Percentiles rank a stretch among this genome's conserved stretches.
Conservation (phyloP, 2,329 filamentous ascomycete species). For the Penicillium sp. region DNA sequence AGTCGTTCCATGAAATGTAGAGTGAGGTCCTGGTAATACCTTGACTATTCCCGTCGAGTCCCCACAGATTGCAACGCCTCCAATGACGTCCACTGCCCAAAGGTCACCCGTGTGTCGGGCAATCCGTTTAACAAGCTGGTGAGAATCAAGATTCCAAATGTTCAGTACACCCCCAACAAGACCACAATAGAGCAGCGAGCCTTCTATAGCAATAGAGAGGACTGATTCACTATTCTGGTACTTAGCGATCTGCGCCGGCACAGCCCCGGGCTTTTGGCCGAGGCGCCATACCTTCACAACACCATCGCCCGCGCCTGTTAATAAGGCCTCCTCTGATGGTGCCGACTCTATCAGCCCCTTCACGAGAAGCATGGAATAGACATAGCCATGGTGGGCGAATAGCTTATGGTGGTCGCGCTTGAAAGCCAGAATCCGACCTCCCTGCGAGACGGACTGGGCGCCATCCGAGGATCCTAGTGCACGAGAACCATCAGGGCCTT, state of each 20-base stretch:
- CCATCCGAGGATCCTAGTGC: slow-evolving; percentile 63
- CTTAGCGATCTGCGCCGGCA: slow-evolving; percentile 64
- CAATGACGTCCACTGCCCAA: slow-evolving; percentile 78
- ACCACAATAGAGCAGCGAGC: slow-evolving; percentile 87
- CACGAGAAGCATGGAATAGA: slow-evolving; percentile 91
- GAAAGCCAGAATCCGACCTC: slow-evolving; percentile 70
- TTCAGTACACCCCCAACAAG: slow-evolving; percentile 83
- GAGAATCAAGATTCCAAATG: slow-evolving; percentile 93
- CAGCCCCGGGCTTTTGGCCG: slow-evolving; percentile 53
- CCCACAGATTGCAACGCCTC: slow-evolving; percentile 79
- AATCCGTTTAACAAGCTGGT: slow-evolving; percentile 81
- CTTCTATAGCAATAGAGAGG: slow-evolving; percentile 77
- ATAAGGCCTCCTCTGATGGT: slow-evolving; percentile 65
- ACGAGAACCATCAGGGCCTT: slow-evolving; percentile 72
- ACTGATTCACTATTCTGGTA: slow-evolving; percentile 61
- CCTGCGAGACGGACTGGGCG: slow-evolving; percentile 46
- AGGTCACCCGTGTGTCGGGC: slow-evolving; percentile 76
- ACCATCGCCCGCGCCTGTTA: slow-evolving; percentile 90
- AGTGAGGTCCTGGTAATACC: slow-evolving; percentile 47
- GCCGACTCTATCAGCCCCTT: slow-evolving; percentile 65
- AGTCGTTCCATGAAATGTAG: not conserved
- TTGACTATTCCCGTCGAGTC: slow-evolving; percentile 83
- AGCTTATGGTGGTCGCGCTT: slow-evolving; percentile 72
- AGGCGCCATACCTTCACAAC: slow-evolving; percentile 91
- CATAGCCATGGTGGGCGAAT: slow-evolving; percentile 91